These are phyloP conservation scores for Aspergillus pseudoglaucus DNA, from an alignment of 2,329 filamentous ascomycete species.

Conservation along the genomic window DNA sequence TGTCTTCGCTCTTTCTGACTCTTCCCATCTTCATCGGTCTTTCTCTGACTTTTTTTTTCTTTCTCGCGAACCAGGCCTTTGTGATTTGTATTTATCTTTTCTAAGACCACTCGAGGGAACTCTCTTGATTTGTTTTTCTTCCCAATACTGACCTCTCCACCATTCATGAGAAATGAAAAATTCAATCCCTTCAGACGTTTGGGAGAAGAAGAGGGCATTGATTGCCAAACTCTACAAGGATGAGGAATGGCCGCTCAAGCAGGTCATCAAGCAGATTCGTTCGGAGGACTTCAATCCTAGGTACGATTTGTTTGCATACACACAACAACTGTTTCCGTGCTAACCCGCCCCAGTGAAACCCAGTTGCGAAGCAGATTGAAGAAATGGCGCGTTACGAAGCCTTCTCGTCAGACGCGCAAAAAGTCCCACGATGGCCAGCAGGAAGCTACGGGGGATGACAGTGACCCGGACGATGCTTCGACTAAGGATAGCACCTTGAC, in stretches of 20 bases:
- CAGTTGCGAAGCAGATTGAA: slow-evolving; percentile 39
- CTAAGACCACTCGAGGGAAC: background rate
- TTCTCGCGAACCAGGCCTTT: background rate
- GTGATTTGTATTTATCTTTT: background rate
- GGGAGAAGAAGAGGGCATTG: slow-evolving; percentile 38
- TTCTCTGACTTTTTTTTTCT: background rate
- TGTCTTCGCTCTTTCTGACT: slow-evolving; percentile 1
- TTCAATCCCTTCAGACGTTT: slow-evolving; percentile 37
- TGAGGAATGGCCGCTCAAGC: slow-evolving; percentile 41
- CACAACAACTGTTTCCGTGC: background rate
- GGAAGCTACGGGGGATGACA: slow-evolving; percentile 15
- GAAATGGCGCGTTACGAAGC: slow-evolving; percentile 41
- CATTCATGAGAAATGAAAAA: slow-evolving; percentile 30
- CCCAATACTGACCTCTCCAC: background rate
- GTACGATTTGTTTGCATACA: slow-evolving; percentile 19
- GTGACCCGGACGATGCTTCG: slow-evolving; percentile 12
- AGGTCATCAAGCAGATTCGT: slow-evolving; percentile 40
- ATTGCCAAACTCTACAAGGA: slow-evolving; percentile 39
- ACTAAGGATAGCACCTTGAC: slow-evolving; percentile 8
- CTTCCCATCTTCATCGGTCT: slow-evolving; percentile 5
- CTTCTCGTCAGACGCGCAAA: slow-evolving; percentile 38
- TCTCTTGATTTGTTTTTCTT: too few species aligned
- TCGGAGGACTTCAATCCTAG: slow-evolving; percentile 38
- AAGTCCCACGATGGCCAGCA: slow-evolving; percentile 22
- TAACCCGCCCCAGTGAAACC: slow-evolving; percentile 32